Evolutionary conservation across 768 basidiomycete species (phyloP), one percentile per base, ranked within the genome.

Genomic region (Pleurotus sapidus): DNA sequence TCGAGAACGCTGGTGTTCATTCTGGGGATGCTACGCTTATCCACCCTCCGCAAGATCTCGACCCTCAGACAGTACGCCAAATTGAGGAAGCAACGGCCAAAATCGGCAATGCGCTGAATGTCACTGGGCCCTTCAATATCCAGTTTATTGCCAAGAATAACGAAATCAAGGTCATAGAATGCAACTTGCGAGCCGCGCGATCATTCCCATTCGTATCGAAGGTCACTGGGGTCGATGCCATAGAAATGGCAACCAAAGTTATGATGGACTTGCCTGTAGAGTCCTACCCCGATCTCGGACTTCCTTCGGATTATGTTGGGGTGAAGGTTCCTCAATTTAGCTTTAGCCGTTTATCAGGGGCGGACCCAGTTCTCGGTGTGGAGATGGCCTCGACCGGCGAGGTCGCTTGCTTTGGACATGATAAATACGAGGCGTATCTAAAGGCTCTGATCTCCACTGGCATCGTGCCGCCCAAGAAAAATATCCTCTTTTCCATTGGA

Each of bases 301-400:
- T 98, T 61, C 94, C 97, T 3, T 67, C 83, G 38, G 93, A 98
- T 69, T 99, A 98, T 68, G 97, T 99, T 59, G 97, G 96, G 56
- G 89, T 99, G 74, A 99, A 99, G 78, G 96, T 97, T 2, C 95
- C 97, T n/a, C 97, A 99, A 71, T 99, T 98, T 85, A 95, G 92
- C 65, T 99, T 98, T 76, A 94, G 91, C 65, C 87, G 97, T 43
- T 76, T 99, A 37, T 95, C 93, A 17, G 97, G 97, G 23, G 97
- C 97, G 17, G 97, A 99, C 70, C 97, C 97, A 17, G 89, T 98
- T 5, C 83, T 98, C 11, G 96, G 97, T 66, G 96, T 98, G 43
- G 97, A 99, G 77, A 99, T 99, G 97, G 97, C 97, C 14, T 98
- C 97, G 15, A 99, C 96, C 0, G 97, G 97, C 57, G 97, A 99